Base-by-base conservation (phyloP, 306 rosid genomes). In the Prunus persica region DNA sequence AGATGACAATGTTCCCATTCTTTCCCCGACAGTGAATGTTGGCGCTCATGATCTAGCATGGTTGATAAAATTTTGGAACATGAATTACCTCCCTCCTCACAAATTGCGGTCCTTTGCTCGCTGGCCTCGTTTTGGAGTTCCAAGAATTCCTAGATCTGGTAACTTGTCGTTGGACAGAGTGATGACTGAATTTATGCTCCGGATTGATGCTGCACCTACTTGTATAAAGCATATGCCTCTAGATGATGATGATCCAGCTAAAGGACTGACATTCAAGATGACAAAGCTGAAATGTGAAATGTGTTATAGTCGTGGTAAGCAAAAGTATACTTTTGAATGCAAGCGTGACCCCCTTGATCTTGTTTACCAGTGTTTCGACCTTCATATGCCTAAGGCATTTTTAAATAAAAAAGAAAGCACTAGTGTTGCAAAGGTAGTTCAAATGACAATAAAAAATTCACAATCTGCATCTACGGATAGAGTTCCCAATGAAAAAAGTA, bases 1-100 rank as follows among this genome's bases (percentile, higher is more conserved):
- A 73, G 82, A 86, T 79, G 88, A 82, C 52, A 81, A 62, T 69
- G 76, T 64, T 73, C 83, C 87, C 67, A 68, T 66, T 67, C 79
- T 78, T 80, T 85, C 89, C 65, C 96, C 99, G 14, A 89, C 91
- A 78, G n/a, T 96, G 72, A 92, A 84, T 88, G 79, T 93, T 81
- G 98, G 98, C 54, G 99, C 99, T 81, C 99, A 96, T 85, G 99
- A 96, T 89, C 85, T 96, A 54, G 98, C 99, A 80, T 96, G 99
- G 99, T 78, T 96, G 66, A 51, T 82, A 75, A 91, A 81, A 65
- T 96, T 96, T 76, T 89, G 92, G 92, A 86, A 67, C 77, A 63
- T 96, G 94, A 88, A 89, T 86, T 92, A 86, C 83, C 76, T 69
- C 72, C 99, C 99, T 79, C 99, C 99, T 56, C 97, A 91, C 86